phyloP scores from a whole-genome alignment of 2,329 filamentous ascomycete species.

The Aureobasidium sp. region DNA sequence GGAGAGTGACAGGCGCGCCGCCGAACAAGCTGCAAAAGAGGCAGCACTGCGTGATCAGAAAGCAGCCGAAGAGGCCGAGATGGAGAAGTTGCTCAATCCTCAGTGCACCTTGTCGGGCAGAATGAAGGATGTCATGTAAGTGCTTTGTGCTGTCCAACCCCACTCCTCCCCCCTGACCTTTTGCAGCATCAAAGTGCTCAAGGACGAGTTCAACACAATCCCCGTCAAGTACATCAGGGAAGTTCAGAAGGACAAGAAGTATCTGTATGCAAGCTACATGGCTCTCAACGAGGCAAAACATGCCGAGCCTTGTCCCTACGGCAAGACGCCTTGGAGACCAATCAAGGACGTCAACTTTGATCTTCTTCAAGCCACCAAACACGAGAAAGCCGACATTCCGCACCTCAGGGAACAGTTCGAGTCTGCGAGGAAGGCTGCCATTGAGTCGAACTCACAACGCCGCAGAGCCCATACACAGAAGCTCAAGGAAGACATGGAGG shows the following conservation, averaged over 20 bases:
- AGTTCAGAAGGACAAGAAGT: conserved; percentile 22
- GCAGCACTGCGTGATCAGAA: conserved; percentile 20
- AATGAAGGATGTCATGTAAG: conserved; percentile 15
- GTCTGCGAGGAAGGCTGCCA: conserved; percentile 24
- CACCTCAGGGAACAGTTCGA: conserved; percentile 25
- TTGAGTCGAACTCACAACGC: conserved; percentile 16
- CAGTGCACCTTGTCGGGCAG: conserved; percentile 11
- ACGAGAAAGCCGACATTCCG: background rate
- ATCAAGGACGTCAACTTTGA: background rate
- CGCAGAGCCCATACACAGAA: conserved; percentile 18
- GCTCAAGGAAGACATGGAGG: conserved; percentile 20
- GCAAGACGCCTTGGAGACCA: background rate
- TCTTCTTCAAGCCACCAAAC: background rate
- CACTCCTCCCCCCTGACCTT: background rate
- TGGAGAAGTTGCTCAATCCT: conserved; percentile 7
- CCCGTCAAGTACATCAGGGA: conserved; percentile 29
- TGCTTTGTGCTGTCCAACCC: background rate
- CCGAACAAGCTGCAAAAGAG: conserved; percentile 21
- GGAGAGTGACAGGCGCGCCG: conserved; percentile 7
- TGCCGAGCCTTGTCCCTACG: background rate
- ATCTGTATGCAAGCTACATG: conserved; percentile 32
- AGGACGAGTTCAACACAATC: conserved; percentile 34
- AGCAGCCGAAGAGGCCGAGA: conserved; percentile 18
- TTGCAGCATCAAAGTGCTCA: conserved; percentile 23
- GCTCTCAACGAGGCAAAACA: conserved; percentile 21